Percentiles rank a stretch among this genome's conserved stretches.
Evolutionary conservation across 2,329 filamentous ascomycete species (phyloP).

Genomic region (Polychaeton citri): DNA sequence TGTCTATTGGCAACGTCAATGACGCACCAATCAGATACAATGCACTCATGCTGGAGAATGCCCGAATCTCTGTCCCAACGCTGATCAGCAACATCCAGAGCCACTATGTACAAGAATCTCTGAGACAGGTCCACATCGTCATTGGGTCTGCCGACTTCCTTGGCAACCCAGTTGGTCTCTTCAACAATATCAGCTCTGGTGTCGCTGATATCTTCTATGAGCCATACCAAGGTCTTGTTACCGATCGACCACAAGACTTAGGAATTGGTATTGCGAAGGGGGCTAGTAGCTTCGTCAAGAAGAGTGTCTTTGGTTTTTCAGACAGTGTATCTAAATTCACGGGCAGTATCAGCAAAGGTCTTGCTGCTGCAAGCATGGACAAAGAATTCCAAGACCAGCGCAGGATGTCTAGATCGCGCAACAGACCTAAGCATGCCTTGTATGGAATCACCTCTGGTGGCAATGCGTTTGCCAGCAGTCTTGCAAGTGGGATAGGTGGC

Average conservation of each 20-base stretch:
- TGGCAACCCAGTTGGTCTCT: constrained; percentile 90
- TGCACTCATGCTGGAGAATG: constrained; percentile 87
- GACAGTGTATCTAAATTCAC: constrained; percentile 98
- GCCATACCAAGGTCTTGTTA: constrained; percentile 93
- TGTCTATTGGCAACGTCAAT: constrained; percentile 98
- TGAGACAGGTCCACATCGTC: constrained; percentile 94
- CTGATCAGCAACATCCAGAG: constrained; percentile 76
- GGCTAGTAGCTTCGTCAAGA: constrained; percentile 94
- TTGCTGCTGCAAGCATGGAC: constrained; percentile 88
- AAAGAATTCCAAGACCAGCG: constrained; percentile 97
- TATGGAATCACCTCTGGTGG: constrained; percentile 93
- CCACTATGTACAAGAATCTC: constrained; percentile 92
- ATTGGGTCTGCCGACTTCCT: constrained; percentile 95
- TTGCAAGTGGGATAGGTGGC: constrained; percentile 87
- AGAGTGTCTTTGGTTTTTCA: constrained; percentile 92
- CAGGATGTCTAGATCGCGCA: constrained; percentile 82
- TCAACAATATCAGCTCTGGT: constrained; percentile 96
- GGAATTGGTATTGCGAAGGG: constrained; percentile 93
- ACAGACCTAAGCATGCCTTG: constrained; percentile 89
- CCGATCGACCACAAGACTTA: constrained; percentile 86
- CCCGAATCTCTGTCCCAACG: constrained; percentile 73
- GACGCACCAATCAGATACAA: constrained; percentile 92
- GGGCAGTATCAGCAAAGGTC: constrained; percentile 89
- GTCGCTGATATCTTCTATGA: constrained; percentile 99
- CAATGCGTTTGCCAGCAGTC: constrained; percentile 83